phyloP scores from a whole-genome alignment of 352 stramenopile species.

The Detonula confervacea region DNA sequence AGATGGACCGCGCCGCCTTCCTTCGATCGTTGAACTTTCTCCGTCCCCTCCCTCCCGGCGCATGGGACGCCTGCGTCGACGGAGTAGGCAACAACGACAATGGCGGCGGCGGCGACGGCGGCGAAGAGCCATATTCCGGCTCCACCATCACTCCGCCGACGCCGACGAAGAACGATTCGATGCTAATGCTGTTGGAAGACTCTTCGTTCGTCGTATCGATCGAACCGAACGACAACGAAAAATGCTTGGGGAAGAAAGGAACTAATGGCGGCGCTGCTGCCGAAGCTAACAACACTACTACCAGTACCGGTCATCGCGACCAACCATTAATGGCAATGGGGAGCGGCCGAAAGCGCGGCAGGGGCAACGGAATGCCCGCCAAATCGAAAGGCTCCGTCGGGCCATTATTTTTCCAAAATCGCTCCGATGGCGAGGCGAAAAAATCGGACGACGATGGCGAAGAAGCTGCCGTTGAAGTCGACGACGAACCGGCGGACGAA shows the following conservation, averaged over 20 bases:
- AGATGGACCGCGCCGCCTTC: constrained; percentile 41
- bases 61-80: background rate
- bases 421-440: background rate
- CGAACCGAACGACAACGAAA: constrained; percentile 36
- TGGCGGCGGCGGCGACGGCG: background rate
- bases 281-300: no score
- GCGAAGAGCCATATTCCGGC: constrained; percentile 22
- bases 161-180: constrained; percentile 15
- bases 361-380: constrained; percentile 2
- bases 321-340: no score
- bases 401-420: constrained; percentile 30
- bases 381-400: background rate
- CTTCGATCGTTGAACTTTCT: constrained; percentile 39
- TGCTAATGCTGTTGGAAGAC: constrained; percentile 10
- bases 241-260: background rate
- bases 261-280: background rate
- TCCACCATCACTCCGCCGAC: constrained; percentile 43
- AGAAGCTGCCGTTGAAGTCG: background rate
- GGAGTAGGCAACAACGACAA: no score
- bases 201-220: constrained; percentile 37
- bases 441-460: background rate
- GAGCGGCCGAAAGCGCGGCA: constrained; percentile 29
- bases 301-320: no score
- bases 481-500: background rate
- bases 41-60: constrained; percentile 7